These are phyloP conservation scores for Suillus weaverae DNA, from an alignment of 768 basidiomycete species.

Conservation along the genomic window DNA sequence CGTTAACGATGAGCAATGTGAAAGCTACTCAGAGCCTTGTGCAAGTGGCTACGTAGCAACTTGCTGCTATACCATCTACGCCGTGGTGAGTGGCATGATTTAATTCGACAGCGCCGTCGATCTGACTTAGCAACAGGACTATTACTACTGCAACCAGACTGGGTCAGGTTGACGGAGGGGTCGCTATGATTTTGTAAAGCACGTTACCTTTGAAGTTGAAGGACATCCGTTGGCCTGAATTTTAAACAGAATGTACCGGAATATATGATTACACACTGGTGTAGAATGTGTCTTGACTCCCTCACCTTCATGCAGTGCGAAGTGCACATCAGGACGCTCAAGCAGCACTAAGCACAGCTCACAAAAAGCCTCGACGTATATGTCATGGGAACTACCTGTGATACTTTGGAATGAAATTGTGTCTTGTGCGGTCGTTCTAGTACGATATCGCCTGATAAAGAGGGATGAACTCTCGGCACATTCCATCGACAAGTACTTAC, in stretches of 20 bases:
- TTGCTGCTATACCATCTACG: neutral
- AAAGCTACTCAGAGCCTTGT: neutral
- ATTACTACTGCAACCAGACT: neutral
- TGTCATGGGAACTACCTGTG: neutral
- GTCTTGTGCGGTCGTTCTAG: neutral
- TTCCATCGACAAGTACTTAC: neutral
- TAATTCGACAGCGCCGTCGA: neutral
- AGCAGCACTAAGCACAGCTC: neutral
- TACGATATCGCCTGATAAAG: neutral
- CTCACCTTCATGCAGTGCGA: neutral
- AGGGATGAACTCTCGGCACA: neutral
- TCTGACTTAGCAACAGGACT: neutral
- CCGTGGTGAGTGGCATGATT: neutral
- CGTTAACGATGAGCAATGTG: neutral
- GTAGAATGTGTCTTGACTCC: neutral
- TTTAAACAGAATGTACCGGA: neutral
- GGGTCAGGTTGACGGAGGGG: neutral
- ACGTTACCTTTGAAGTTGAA: neutral
- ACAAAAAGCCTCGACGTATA: neutral
- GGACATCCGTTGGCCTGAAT: neutral
- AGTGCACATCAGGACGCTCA: neutral
- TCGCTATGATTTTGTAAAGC: neutral
- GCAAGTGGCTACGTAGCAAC: neutral
- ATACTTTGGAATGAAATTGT: neutral
- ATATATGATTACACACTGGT: neutral